phyloP scores from a whole-genome alignment of 768 basidiomycete species.

The Boletus subcaerulescens region DNA sequence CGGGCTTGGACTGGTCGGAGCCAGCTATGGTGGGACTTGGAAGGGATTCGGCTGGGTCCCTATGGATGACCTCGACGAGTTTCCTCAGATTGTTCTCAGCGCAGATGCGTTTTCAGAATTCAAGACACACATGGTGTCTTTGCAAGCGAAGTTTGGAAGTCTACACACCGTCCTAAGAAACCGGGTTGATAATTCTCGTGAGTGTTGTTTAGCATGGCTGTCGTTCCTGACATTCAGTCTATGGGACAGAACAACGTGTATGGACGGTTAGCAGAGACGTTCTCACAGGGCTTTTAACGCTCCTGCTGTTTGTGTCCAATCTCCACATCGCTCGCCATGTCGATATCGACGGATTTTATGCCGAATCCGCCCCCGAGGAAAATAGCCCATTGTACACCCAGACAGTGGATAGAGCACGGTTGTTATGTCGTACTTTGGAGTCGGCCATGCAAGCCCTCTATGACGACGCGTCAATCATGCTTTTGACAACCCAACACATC shows the following conservation, averaged over 20 bases:
- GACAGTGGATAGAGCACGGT: slow-evolving; percentile 66
- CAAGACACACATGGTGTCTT: slow-evolving; percentile 40
- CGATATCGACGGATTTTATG: slow-evolving; percentile 73
- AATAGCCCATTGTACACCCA: slow-evolving; percentile 54
- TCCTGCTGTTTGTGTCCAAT: slow-evolving; percentile 60
- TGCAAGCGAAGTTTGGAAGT: slow-evolving; percentile 50
- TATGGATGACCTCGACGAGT: slow-evolving; percentile 45
- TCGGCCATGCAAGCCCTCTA: slow-evolving; percentile 67
- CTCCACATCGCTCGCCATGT: slow-evolving; percentile 79
- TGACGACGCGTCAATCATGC: slow-evolving; percentile 62
- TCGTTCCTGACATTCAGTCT: slow-evolving; percentile 2
- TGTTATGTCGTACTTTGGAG: slow-evolving; percentile 69
- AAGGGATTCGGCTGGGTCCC: slow-evolving; percentile 83
- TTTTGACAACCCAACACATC: slow-evolving; percentile 53
- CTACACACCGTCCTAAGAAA: slow-evolving; percentile 26
- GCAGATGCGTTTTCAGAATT: slow-evolving; percentile 55
- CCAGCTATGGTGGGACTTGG: slow-evolving; percentile 74
- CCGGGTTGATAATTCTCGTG: slow-evolving; percentile 21
- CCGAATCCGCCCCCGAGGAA: slow-evolving; percentile 41
- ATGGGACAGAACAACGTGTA: slow-evolving; percentile 26
- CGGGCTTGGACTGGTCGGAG: slow-evolving; percentile 78
- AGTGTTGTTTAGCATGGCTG: slow-evolving; percentile 5
- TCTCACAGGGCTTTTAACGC: slow-evolving; percentile 53
- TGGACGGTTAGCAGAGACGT: slow-evolving; percentile 45
- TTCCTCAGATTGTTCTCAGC: slow-evolving; percentile 46